Conservation (phyloP, 495 filamentous ascomycete species). For the Trichocladium uniseriatum region DNA sequence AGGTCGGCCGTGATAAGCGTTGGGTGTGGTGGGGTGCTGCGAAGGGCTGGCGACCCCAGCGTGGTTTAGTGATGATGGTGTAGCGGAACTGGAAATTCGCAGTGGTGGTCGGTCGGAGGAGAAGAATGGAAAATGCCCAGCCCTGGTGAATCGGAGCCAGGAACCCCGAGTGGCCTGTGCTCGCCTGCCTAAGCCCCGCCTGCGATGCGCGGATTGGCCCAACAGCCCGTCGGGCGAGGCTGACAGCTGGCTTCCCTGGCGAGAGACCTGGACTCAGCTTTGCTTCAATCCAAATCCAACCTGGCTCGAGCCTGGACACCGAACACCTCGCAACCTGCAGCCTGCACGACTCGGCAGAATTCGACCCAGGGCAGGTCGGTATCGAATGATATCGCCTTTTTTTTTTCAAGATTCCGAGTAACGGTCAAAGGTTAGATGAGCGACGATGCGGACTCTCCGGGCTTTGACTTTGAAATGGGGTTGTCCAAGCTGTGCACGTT, state of each 20-base stretch:
- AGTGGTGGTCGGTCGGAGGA: slow-evolving; percentile 27
- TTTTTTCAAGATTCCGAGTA: no score
- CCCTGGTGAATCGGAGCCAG: slow-evolving; percentile 21
- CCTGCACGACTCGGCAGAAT: no score
- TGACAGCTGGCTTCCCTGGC: slow-evolving; percentile 3
- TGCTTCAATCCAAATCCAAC: no score
- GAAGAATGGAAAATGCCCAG: slow-evolving; percentile 24
- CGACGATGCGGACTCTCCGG: no score
- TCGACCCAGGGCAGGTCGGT: no score
- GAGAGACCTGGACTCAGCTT: not conserved
- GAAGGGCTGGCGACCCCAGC: slow-evolving; percentile 27
- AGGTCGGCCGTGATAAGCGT: slow-evolving; percentile 16
- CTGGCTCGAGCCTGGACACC: no score
- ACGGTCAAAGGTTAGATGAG: no score
- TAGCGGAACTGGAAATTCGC: slow-evolving; percentile 30
- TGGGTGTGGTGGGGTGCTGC: slow-evolving; percentile 14
- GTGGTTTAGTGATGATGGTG: slow-evolving; percentile 27
- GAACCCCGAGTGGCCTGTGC: slow-evolving; percentile 23
- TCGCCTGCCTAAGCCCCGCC: slow-evolving; percentile 9
- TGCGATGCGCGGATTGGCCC: slow-evolving; percentile 1
- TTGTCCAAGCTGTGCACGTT: no score
- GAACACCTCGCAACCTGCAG: no score
- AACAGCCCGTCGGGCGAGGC: slow-evolving; percentile 8
- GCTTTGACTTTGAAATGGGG: no score
- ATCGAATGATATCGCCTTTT: no score